Conservation (phyloP, 306 rosid species). For the Vigna trinervia region DNA sequence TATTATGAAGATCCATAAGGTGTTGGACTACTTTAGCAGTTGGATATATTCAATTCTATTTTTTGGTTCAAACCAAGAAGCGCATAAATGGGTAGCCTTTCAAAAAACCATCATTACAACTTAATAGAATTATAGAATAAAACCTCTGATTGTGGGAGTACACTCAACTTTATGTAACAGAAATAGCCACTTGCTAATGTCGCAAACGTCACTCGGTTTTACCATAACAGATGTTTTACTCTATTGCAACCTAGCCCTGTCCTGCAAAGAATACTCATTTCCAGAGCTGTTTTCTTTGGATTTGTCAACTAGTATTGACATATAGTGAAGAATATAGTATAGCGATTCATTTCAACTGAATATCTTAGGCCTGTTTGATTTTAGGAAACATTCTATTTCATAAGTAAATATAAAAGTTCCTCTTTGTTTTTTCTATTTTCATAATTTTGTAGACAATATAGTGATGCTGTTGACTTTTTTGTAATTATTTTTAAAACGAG, state of each 20-base stretch:
- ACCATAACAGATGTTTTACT: no score
- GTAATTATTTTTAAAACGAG: not conserved
- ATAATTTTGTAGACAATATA: not conserved
- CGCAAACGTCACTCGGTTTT: no score
- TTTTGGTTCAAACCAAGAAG: constrained; percentile 10
- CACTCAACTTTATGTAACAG: no score
- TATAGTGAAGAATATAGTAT: not conserved
- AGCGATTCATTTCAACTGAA: no score
- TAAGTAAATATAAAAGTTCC: not conserved
- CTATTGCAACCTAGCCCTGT: not conserved
- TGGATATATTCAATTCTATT: constrained; percentile 2
- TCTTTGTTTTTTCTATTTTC: not conserved
- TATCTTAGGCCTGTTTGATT: not conserved
- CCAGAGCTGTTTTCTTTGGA: not conserved
- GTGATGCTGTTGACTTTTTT: not conserved
- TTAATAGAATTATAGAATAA: not conserved
- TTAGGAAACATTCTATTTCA: not conserved
- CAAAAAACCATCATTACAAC: not conserved
- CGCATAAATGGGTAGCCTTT: not conserved
- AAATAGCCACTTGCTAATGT: no score
- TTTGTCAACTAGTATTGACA: not conserved
- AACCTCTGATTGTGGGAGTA: no score
- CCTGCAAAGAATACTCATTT: constrained; percentile 18
- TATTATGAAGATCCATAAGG: constrained; percentile 22
- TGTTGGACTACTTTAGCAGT: constrained; percentile 22